A percentile compares a stretch with the other conserved stretches of the same genome.
Evolutionary conservation across 345 rosid species (phyloP).

Genomic region (Lumnitzera littorea): DNA sequence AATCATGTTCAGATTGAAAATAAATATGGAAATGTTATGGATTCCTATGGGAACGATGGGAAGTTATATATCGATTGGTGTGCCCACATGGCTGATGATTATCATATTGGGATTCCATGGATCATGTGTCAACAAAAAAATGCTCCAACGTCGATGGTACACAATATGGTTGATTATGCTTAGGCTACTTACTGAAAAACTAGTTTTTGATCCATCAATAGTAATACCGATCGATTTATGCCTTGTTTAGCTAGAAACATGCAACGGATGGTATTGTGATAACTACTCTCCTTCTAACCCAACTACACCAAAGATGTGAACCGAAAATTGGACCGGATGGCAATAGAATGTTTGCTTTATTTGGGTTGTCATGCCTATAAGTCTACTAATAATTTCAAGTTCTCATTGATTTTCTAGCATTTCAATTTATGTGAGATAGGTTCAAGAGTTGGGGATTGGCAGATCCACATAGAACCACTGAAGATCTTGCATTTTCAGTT

Average conservation of each 20-base stretch:
- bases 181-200: background rate
- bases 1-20: constrained; percentile 30
- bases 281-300: constrained; percentile 15
- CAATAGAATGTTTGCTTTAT: background rate
- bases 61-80: constrained; percentile 34
- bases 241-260: constrained; percentile 23
- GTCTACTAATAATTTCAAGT: background rate
- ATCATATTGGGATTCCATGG: constrained; percentile 32
- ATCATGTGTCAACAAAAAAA: constrained; percentile 36
- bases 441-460: constrained; percentile 30
- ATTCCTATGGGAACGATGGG: constrained; percentile 20
- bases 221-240: background rate
- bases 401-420: background rate
- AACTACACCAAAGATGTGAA: constrained; percentile 36
- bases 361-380: background rate
- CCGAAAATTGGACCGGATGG: constrained; percentile 48
- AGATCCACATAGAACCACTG: constrained; percentile 29
- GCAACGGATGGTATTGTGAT: constrained; percentile 41
- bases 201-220: background rate
- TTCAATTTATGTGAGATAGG: constrained; percentile 11
- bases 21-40: constrained; percentile 29
- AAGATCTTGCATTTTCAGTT: constrained; percentile 48
- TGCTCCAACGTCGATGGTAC: constrained; percentile 31
- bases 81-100: constrained; percentile 19
- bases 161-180: background rate